Conservation (phyloP, 805 yeast genomes). For the Myxozyma geophila region DNA sequence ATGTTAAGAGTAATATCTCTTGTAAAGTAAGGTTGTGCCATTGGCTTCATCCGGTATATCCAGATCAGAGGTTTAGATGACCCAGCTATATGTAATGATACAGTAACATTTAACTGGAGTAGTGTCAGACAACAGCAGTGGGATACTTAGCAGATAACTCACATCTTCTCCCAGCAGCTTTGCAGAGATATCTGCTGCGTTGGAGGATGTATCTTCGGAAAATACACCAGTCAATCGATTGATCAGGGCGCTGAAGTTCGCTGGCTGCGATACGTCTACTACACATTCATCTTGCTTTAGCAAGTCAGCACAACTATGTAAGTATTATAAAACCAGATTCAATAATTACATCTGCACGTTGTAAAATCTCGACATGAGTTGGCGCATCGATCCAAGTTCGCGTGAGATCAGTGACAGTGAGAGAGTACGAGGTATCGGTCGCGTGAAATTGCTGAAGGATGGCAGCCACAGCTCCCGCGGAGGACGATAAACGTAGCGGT, state of each 20-base stretch:
- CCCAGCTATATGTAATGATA: neutral
- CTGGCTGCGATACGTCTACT: slow-evolving; percentile 19
- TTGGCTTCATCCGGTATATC: slow-evolving; percentile 15
- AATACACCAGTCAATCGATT: slow-evolving; percentile 8
- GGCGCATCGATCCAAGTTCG: slow-evolving; percentile 25
- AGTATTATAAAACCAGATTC: neutral
- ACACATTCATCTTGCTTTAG: slow-evolving; percentile 24
- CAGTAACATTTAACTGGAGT: slow-evolving; percentile 8
- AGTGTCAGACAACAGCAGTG: neutral
- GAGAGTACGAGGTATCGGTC: slow-evolving; percentile 14
- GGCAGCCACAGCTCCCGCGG: neutral
- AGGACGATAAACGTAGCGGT: slow-evolving; percentile 7
- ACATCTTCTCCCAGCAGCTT: slow-evolving; percentile 1
- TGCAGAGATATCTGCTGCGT: neutral
- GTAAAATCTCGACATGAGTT: slow-evolving; percentile 4
- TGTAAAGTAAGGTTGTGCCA: neutral
- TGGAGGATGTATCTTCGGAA: neutral
- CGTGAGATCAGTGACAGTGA: slow-evolving; percentile 29
- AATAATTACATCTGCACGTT: slow-evolving; percentile 20
- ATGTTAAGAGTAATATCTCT: slow-evolving; percentile 3
- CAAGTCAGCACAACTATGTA: neutral
- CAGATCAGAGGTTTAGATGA: slow-evolving; percentile 16
- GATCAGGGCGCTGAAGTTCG: slow-evolving; percentile 18
- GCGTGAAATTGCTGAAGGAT: slow-evolving; percentile 9
- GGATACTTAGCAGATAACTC: neutral